Evolutionary conservation across 2,329 filamentous ascomycete genomes (phyloP).

Genomic region (Fusarium ramigenum): DNA sequence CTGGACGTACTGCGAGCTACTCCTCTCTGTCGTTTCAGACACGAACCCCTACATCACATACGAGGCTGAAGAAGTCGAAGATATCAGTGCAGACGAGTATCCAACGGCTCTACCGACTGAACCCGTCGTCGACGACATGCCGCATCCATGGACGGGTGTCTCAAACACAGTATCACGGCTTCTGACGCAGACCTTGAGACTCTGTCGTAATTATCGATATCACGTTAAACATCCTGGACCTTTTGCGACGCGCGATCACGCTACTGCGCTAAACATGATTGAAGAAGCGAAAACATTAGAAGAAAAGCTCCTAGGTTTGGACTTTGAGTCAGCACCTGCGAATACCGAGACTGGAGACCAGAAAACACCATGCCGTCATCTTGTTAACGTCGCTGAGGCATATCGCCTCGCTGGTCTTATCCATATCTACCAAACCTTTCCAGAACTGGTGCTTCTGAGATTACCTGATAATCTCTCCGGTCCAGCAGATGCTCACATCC

Average conservation of each 20-base stretch:
- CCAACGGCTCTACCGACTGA: slow-evolving; percentile 19
- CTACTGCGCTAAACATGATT: slow-evolving; percentile 39
- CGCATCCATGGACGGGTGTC: slow-evolving; percentile 53
- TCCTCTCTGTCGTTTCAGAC: slow-evolving; percentile 51
- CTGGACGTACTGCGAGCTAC: slow-evolving; percentile 52
- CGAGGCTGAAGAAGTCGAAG: slow-evolving; percentile 15
- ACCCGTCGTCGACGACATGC: slow-evolving; percentile 29
- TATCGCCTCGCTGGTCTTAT: slow-evolving; percentile 50
- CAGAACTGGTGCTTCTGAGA: slow-evolving; percentile 45
- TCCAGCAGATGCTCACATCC: slow-evolving; percentile 11
- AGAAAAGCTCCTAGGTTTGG: slow-evolving; percentile 45
- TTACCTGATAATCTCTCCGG: slow-evolving; percentile 33
- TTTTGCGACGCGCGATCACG: slow-evolving; percentile 23
- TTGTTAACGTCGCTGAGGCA: slow-evolving; percentile 50
- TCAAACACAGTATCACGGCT: slow-evolving; percentile 47
- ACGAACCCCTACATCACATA: slow-evolving; percentile 36
- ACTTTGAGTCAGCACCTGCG: slow-evolving; percentile 31
- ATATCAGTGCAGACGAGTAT: slow-evolving; percentile 21
- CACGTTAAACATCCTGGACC: slow-evolving; percentile 33
- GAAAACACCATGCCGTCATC: slow-evolving; percentile 42
- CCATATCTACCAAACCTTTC: slow-evolving; percentile 53
- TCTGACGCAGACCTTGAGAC: slow-evolving; percentile 47
- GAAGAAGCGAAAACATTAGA: slow-evolving; percentile 47
- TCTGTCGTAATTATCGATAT: slow-evolving; percentile 49
- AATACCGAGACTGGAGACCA: slow-evolving; percentile 44